Base-by-base conservation (phyloP, 345 rosid genomes). In the Salix viminalis region DNA sequence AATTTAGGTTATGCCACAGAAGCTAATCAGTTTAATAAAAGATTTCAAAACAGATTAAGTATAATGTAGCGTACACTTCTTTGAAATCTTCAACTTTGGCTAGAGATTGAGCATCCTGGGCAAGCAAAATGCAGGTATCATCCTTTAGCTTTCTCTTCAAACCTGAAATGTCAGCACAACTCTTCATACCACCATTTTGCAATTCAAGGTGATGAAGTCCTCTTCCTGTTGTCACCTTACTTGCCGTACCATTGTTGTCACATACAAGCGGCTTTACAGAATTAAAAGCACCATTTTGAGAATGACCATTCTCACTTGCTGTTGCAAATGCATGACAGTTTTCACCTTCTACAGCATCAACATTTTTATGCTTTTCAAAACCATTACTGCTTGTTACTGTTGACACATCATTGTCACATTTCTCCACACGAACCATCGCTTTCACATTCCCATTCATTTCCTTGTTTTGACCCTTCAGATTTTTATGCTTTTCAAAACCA, bases 11-110 rank as follows among this genome's bases (percentile, higher is more conserved):
- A 52, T 19, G 7, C 26, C 23, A 16, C 39, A 18, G 21, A 16
- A 65, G 67, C 39, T 30, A 36, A 66, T 66, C 69, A 32, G 26
- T 32, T 58, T 11, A 56, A 65, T 8, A 66, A 32, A 37, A 34
- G 23, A 36, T 13, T 58, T 58, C 62, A 66, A 18, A 37, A 66
- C 11, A 66, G 69, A 30, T 66, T 3, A 66, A 36, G 21, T 15
- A 36, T 8, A 80, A 79, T 61, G 61, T 3, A 5, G 79, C 92
- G 39, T 94, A 96, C 99, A 75, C 83, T 84, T 90, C 88, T 85
- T 94, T 90, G 73, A 92, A 79, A 66, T 87, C 89, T 87, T 88
- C 84, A 74, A 92, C 84, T 84, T 90, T 83, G 23, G 80, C 85
- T 64, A 26, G 85, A 78, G 93, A 91, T 76, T 85, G 83, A 77